Percentiles rank a stretch among this genome's conserved stretches.
phyloP scores from a whole-genome alignment of 768 basidiomycete species.

The Amanita molliuscula region DNA sequence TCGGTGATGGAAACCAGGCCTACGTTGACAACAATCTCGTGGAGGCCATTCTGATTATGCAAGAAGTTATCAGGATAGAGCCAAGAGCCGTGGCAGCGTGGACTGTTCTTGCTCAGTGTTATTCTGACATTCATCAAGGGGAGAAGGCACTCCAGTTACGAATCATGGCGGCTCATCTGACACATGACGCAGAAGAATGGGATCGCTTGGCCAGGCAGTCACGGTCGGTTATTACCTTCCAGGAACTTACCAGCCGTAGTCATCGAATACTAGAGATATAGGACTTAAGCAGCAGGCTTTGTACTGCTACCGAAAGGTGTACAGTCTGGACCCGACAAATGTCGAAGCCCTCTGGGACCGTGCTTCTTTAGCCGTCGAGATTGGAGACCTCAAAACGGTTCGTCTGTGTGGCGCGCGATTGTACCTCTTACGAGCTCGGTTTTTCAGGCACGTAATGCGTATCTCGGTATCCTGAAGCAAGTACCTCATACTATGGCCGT shows the following conservation, averaged over 20 bases:
- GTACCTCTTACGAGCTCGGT: neutral
- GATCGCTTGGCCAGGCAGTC: constrained; percentile 63
- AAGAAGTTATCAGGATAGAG: constrained; percentile 91
- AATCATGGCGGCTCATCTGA: constrained; percentile 86
- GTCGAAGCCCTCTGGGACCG: constrained; percentile 86
- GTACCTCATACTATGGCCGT: constrained; percentile 75
- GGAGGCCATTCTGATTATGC: constrained; percentile 70
- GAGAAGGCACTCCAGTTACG: constrained; percentile 72
- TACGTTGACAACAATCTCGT: constrained; percentile 63
- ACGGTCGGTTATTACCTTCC: neutral
- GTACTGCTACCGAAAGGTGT: constrained; percentile 84
- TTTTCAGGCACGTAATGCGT: constrained; percentile 46
- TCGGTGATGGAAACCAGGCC: constrained; percentile 82
- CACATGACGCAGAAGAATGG: constrained; percentile 83
- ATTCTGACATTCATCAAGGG: constrained; percentile 58
- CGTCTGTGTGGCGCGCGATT: constrained; percentile 10
- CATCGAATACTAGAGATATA: constrained; percentile 33
- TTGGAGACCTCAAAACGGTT: constrained; percentile 61
- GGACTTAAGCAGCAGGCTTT: constrained; percentile 79
- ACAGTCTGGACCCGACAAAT: constrained; percentile 70
- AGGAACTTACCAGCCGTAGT: neutral
- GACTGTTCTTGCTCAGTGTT: constrained; percentile 81
- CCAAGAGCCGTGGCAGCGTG: constrained; percentile 77
- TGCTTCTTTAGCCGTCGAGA: constrained; percentile 68
- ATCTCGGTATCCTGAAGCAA: constrained; percentile 61